Base-by-base conservation (phyloP, 306 rosid genomes). In the Cajanus cajan region DNA sequence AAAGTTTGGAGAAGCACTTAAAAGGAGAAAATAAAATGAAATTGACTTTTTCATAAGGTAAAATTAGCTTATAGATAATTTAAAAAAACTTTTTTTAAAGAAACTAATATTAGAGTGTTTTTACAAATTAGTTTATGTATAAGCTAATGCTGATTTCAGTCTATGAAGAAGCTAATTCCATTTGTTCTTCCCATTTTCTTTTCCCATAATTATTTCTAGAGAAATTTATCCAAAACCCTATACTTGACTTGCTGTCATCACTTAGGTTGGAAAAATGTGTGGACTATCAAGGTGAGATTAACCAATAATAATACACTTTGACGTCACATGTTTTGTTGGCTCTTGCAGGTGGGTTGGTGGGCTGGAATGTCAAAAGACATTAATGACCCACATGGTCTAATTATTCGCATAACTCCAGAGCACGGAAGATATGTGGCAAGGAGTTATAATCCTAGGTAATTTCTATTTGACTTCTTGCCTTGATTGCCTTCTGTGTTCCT, bases 351-450 rank as follows among this genome's bases (percentile, higher is more conserved):
- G 33, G 71, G 71, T 64, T 64, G 71, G 71, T 64, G 71, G 71
- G 31, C 33, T 36, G 71, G 71, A 64, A 5, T 64, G n/a, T 64
- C 71, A 11, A 37, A 64, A 34, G 50, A 64, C 15, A 4, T 9
- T 36, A 64, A 64, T 64, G 28, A 39, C 37, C 71, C 48, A 37
- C 48, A 10, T 4, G 71, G 71, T 37, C 71, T 64, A 64, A 64
- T 64, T 64, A 64, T 64, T 64, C 48, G 50, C 31, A 64, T 44
- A 16, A 69, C 59, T 45, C 74, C 74, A 69, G 74, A 69, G 74
- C 76, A 50, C 13, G 47, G 47, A 34, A 50, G 64, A 71, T 71
- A 71, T 52, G 48, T 71, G 63, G 76, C 48, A 33, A 31, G 47
- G 76, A 71, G 64, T 50, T 71, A 50, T 34, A 50, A 33, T 71